Evolutionary conservation across 805 yeast species (phyloP).

Genomic region (Sugiyamaella marilandica): DNA sequence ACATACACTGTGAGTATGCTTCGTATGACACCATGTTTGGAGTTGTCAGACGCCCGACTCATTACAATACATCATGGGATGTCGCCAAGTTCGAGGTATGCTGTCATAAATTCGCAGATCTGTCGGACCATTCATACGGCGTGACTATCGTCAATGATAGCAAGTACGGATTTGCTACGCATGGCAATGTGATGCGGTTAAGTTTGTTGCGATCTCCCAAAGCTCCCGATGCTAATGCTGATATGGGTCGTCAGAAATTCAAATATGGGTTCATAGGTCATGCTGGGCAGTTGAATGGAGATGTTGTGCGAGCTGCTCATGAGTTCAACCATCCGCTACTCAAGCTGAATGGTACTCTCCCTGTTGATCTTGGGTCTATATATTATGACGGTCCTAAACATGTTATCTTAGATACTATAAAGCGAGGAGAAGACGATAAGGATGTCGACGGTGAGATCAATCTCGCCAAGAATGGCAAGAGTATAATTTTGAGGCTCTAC

Average conservation of each 20-base stretch:
- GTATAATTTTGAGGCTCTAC: constrained; percentile 66
- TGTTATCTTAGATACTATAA: constrained; percentile 67
- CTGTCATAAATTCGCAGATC: constrained; percentile 88
- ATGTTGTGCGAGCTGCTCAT: constrained; percentile 69
- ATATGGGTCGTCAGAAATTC: constrained; percentile 82
- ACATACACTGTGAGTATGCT: constrained; percentile 71
- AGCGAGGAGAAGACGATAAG: constrained; percentile 81
- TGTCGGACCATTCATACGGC: constrained; percentile 80
- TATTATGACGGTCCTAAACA: constrained; percentile 47
- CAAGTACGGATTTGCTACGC: constrained; percentile 89
- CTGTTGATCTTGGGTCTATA: constrained; percentile 23
- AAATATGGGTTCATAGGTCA: constrained; percentile 85
- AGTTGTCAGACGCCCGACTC: constrained; percentile 84
- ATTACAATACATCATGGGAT: constrained; percentile 92
- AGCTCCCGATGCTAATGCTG: constrained; percentile 91
- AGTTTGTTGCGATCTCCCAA: constrained; percentile 86
- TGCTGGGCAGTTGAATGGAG: constrained; percentile 54
- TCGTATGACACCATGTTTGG: constrained; percentile 94
- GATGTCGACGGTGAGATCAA: constrained; percentile 33
- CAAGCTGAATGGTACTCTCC: constrained; percentile 13
- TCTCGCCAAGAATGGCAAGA: constrained; percentile 37
- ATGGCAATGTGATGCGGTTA: constrained; percentile 82
- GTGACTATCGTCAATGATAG: constrained; percentile 80
- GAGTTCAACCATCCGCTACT: constrained; percentile 62
- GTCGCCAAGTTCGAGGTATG: constrained; percentile 94